Evolutionary conservation across 2,329 filamentous ascomycete species (phyloP), one percentile per base, ranked within the genome.

Genomic region (Scedosporium boydii): DNA sequence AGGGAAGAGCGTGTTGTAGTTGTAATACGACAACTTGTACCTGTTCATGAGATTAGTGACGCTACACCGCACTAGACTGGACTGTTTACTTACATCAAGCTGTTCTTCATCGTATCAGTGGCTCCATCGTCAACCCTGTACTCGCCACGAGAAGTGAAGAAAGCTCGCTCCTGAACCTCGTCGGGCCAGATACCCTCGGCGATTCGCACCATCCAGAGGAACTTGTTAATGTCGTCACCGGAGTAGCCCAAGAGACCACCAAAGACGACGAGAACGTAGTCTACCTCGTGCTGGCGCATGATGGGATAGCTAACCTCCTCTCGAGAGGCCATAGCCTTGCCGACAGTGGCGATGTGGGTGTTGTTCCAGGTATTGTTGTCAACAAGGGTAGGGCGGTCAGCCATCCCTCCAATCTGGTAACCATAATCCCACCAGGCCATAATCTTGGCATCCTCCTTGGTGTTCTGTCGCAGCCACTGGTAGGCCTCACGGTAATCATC

Each of bases 331-430:
- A 99, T 98, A 51, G 95, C 95, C 80, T 99, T 99, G 71, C 95
- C 95, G 63, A 99, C 95, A 14, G 95, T 99, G 61, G 95, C 95
- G 77, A 99, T 99, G 75, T 99, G 95, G 6, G 95, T 99, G 80
- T 99, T 99, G 82, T 99, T 99, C 95, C 95, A 99, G 2, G 95
- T 99, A 80, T 99, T 99, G 82, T 99, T 99, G 81, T 99, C 95
- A 41, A 99, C 95, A 41, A 99, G 82, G 1, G 95, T 99, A 41
- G 95, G 95, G 62, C 95, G 86, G 75, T 99, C 95, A 59, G 95
- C 95, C 95, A 99, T 99, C 68, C 95, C 95, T 78, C 95, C 95
- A 75, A 99, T 99, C 78, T 99, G 95, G 80, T 99, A 99, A 67
- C 95, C 95, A 71, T 99, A 99, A 74, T 99, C 95, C 95, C 95